Percentiles rank a stretch among this genome's conserved stretches.
phyloP scores from a whole-genome alignment of 768 basidiomycete genomes.

The Termitomyces sp. region DNA sequence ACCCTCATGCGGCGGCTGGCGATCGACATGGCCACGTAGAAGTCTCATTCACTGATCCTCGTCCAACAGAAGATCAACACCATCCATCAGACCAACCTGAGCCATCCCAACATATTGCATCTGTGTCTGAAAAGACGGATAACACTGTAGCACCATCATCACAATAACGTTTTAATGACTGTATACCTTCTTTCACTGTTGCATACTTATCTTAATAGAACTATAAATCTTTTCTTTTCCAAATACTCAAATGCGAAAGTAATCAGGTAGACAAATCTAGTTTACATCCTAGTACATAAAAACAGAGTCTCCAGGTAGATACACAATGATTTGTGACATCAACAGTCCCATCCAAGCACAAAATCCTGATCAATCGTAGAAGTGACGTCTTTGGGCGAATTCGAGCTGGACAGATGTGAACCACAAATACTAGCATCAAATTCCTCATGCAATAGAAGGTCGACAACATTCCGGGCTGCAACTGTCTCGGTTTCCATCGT shows the following conservation, averaged over 20 bases:
- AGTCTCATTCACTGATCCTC: conserved; percentile 15
- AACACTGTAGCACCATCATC: conserved; percentile 14
- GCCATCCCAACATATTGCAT: conserved; percentile 12
- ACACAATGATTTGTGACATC: conserved; percentile 13
- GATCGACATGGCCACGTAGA: conserved; percentile 36
- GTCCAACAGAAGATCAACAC: background rate
- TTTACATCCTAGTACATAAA: background rate
- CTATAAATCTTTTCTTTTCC: conserved; percentile 1
- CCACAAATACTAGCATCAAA: conserved; percentile 72
- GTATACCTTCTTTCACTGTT: conserved; percentile 5
- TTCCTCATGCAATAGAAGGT: conserved; percentile 68
- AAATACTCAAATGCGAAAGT: conserved; percentile 3
- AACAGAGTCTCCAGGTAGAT: background rate
- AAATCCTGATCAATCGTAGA: conserved; percentile 27
- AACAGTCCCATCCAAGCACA: conserved; percentile 78
- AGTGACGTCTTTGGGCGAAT: conserved; percentile 3
- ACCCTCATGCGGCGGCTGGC: conserved; percentile 26
- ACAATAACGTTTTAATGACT: conserved; percentile 5
- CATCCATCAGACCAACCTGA: conserved; percentile 5
- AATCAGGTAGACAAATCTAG: background rate
- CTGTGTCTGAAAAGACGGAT: conserved; percentile 27
- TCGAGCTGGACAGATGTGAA: conserved; percentile 23
- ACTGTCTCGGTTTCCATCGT: conserved; percentile 95
- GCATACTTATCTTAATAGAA: background rate
- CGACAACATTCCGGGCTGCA: conserved; percentile 77